Evolutionary conservation across 306 rosid species (phyloP), one percentile per base, ranked within the genome.

Genomic region (Coriaria nepalensis): DNA sequence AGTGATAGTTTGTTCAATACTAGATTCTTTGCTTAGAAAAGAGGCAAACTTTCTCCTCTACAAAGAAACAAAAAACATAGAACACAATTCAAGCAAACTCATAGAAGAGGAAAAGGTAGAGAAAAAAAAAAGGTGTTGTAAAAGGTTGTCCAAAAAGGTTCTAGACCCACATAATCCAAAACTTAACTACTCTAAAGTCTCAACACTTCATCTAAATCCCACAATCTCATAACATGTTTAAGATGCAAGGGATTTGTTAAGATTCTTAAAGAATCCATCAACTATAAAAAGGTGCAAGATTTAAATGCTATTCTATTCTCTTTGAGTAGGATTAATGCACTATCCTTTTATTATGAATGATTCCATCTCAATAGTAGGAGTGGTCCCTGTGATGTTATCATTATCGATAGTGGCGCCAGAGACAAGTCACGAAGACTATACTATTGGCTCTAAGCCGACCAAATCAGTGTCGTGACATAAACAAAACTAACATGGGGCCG

Each of bases 321-420:
- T n/a, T n/a, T n/a, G n/a, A n/a, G 32, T 9, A 45, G n/a, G 35
- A 5, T 13, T 52, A 14, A 15, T 38, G 35, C 56, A 13, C 10
- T 6, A 52, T 36, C 40, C 32, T 53, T 53, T 6, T 29, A 40
- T 29, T 29, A 15, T 53, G n/a, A n/a, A n/a, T n/a, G n/a, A n/a
- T n/a, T n/a, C n/a, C n/a, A n/a, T n/a, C n/a, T n/a, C n/a, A n/a
- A n/a, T n/a, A n/a, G n/a, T 11, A 32, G 40, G 45, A 4, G 71
- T 53, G 76, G 68, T 57, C 69, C 61, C 59, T 9, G 9, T 42
- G 6, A 53, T n/a, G n/a, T 13, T 13, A 47, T 52, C 56, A 39
- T 37, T 42, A 42, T 37, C 39, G 43, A 37, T 59, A 43, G 29
- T 32, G 40, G 37, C 60, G 32, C 42, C 61, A 38, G 53, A n/a